phyloP scores from a whole-genome alignment of 139 green algal genomes.

The Volvox africanus region DNA sequence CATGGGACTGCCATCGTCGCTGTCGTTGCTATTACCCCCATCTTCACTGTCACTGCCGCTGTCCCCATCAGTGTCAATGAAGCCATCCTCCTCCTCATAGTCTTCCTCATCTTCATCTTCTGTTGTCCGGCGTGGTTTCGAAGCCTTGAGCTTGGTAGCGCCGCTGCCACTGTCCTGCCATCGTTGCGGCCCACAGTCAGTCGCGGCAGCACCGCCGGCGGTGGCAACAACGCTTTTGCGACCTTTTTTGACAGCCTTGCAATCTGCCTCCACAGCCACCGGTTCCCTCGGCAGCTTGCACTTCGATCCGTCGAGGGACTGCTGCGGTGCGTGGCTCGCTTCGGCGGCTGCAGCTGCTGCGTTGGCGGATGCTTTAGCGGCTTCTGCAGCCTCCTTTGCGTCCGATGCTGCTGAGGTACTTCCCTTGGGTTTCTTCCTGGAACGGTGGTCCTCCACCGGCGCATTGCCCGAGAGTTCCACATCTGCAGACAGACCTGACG shows the following conservation, averaged over 20 bases:
- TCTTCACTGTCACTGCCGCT: not conserved
- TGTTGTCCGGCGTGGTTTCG: not conserved
- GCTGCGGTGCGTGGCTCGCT: not conserved
- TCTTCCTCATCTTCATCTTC: not conserved
- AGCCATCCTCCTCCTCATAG: not conserved
- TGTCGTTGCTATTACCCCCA: not conserved
- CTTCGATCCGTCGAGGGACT: not conserved
- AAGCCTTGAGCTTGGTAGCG: not conserved
- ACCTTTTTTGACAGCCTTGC: not conserved
- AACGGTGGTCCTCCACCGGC: not conserved
- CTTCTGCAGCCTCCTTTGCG: not conserved
- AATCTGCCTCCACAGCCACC: not conserved
- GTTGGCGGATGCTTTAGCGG: not conserved
- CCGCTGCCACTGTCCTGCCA: not conserved
- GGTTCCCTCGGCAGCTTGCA: not conserved
- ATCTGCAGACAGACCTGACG: no score
- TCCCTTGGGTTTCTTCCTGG: not conserved
- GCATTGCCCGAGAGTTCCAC: no score
- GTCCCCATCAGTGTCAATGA: not conserved
- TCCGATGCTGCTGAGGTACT: not conserved
- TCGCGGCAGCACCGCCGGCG: no score
- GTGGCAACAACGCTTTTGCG: not conserved
- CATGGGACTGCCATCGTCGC: slow-evolving; percentile 18
- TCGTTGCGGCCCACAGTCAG: not conserved
- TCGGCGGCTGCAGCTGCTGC: not conserved